phyloP scores from a whole-genome alignment of 2,329 filamentous ascomycete genomes.

The Lasiodiplodia gonubiensis region DNA sequence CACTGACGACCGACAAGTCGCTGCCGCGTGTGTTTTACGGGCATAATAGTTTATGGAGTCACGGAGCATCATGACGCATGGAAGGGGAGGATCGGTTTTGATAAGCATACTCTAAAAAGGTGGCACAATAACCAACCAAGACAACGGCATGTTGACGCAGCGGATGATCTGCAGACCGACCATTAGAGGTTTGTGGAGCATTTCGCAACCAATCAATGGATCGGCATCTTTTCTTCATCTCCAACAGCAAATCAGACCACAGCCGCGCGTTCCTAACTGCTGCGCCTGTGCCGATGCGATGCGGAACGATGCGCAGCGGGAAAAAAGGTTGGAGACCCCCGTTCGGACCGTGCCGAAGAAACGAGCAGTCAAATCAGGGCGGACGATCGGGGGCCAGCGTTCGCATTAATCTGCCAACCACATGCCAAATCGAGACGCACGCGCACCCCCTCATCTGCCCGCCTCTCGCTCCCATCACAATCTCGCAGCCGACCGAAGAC shows the following conservation, averaged over 20 bases:
- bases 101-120: conserved; percentile 1
- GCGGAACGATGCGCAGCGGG: neutral
- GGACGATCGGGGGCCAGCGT: conserved; percentile 1
- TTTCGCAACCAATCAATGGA: conserved; percentile 17
- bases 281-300: neutral
- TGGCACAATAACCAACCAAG: neutral
- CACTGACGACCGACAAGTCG: neutral
- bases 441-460: neutral
- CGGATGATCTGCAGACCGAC: conserved; percentile 16
- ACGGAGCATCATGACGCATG: conserved; percentile 19
- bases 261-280: conserved; percentile 2
- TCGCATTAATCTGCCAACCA: neutral
- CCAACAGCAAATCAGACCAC: conserved; percentile 10
- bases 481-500: conserved; percentile 3
- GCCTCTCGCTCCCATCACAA: conserved; percentile 12
- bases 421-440: neutral
- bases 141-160: conserved; percentile 6
- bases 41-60: conserved; percentile 17
- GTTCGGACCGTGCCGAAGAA: conserved; percentile 24
- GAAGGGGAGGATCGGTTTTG: conserved; percentile 6
- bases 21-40: neutral
- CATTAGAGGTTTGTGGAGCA: conserved; percentile 11
- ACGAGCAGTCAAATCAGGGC: conserved; percentile 1
- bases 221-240: neutral
- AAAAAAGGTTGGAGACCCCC: conserved; percentile 12